Evolutionary conservation across 768 basidiomycete genomes (phyloP).

Genomic region (Leccinellum rugosiceps): DNA sequence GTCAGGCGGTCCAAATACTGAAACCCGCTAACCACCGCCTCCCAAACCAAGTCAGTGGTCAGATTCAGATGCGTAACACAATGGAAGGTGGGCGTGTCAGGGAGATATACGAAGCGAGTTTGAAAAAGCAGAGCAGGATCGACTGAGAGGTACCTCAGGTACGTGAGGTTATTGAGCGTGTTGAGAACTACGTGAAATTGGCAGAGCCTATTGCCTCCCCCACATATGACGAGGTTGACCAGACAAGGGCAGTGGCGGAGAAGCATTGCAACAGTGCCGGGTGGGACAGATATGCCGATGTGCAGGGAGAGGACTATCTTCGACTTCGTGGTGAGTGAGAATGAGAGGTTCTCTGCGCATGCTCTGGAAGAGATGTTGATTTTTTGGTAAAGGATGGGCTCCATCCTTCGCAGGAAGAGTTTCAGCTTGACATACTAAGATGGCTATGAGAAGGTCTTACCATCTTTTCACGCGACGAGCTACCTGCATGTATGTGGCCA

Average conservation of each 20-base stretch:
- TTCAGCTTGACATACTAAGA: neutral
- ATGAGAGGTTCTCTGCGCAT: neutral
- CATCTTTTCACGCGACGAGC: neutral
- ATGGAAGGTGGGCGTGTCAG: neutral
- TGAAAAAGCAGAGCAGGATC: neutral
- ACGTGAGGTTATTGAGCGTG: neutral
- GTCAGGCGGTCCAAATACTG: neutral
- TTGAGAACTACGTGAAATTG: neutral
- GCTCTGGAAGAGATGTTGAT: neutral
- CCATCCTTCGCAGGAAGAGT: neutral
- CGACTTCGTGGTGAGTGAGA: neutral
- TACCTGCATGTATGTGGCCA: neutral
- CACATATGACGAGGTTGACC: neutral
- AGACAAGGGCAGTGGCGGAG: neutral
- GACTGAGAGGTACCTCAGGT: neutral
- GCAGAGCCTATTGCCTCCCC: neutral
- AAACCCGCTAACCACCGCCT: neutral
- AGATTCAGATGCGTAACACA: neutral
- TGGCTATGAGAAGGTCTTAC: neutral
- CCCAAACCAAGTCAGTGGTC: neutral
- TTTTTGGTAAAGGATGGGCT: neutral
- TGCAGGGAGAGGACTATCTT: neutral
- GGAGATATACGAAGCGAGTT: neutral
- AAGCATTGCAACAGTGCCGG: neutral
- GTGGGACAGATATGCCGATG: neutral